A percentile compares a stretch with the other conserved stretches of the same genome.
These are phyloP conservation scores for Cytospora mali DNA, from an alignment of 2,329 filamentous ascomycete genomes.

Conservation along the genomic window DNA sequence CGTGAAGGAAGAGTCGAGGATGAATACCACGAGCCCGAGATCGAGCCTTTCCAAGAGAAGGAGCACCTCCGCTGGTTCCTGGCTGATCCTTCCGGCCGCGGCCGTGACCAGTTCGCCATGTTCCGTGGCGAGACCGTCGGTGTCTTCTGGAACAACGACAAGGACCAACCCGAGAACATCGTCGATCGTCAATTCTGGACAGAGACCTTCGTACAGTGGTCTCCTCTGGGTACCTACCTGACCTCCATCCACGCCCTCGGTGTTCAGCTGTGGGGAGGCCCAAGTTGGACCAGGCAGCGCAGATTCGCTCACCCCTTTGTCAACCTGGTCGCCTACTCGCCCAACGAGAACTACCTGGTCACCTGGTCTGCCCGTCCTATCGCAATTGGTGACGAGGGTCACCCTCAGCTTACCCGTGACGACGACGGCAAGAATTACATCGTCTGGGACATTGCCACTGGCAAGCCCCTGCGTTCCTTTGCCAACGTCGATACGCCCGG, in stretches of 20 bases:
- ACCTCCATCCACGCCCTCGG: constrained; percentile 95
- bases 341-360: constrained; percentile 86
- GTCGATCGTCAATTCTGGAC: constrained; percentile 97
- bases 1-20: constrained; percentile 93
- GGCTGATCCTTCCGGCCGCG: constrained; percentile 75
- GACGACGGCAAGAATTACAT: constrained; percentile 99
- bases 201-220: constrained; percentile 98
- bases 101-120: constrained; percentile 94
- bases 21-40: constrained; percentile 78
- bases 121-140: constrained; percentile 90
- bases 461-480: constrained; percentile 89
- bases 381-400: constrained; percentile 83
- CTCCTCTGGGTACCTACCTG: constrained; percentile 88
- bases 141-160: constrained; percentile 98
- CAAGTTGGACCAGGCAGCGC: constrained; percentile 85
- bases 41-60: constrained; percentile 85
- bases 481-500: constrained; percentile 82
- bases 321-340: constrained; percentile 95
- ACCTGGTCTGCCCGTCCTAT: constrained; percentile 97
- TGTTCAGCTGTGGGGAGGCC: constrained; percentile 95
- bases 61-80: constrained; percentile 95
- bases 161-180: constrained; percentile 81
- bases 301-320: constrained; percentile 95
- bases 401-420: constrained; percentile 81
- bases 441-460: constrained; percentile 94